Base-by-base conservation (phyloP, 106 monocot genomes). In the Dioscorea zingiberensis region DNA sequence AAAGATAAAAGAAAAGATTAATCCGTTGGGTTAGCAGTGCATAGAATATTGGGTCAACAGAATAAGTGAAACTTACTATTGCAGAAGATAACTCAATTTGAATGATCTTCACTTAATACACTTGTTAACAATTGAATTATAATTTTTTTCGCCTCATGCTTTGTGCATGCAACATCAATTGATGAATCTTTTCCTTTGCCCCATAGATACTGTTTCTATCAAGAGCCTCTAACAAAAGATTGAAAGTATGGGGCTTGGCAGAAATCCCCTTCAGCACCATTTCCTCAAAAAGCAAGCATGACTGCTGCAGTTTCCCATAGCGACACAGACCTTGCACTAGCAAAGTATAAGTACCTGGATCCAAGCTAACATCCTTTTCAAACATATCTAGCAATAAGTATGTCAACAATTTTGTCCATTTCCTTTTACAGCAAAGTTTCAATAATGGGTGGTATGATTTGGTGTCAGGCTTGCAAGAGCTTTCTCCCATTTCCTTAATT, bases 211-310 rank as follows among this genome's bases (percentile, higher is more conserved):
- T 58, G 71, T 62, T 73, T 68, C 69, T 82, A 58, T 82, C 76
- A 76, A 94, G 90, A 70, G 55, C 73, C 64, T 78, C 68, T 47
- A 85, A 28, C 17, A 94, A 55, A 30, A 65, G 71, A 56, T 24
- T 62, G 57, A 71, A 82, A 19, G 87, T 85, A 29, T 69, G 51
- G 2, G 78, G 64, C 44, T 76, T 75, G 59, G 90, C 87, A 55
- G 62, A 44, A 6, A 87, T 78, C 0, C 94, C 90, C 77, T 75
- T 94, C 48, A 74, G 55, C 57, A 90, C 79, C 94, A 94, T 86
- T 72, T 84, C 84, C 77, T 94, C 79, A 69, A 90, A 87, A 68
- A 87, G 76, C 47, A 80, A 44, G 70, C 90, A 94, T 21, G 94
- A 74, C 13, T 76, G 75, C 0, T 32, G 69, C 38, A 90, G 8